A percentile compares a stretch with the other conserved stretches of the same genome.
Evolutionary conservation across 2,329 filamentous ascomycete genomes (phyloP).

Genomic region (Penicillium sp.): DNA sequence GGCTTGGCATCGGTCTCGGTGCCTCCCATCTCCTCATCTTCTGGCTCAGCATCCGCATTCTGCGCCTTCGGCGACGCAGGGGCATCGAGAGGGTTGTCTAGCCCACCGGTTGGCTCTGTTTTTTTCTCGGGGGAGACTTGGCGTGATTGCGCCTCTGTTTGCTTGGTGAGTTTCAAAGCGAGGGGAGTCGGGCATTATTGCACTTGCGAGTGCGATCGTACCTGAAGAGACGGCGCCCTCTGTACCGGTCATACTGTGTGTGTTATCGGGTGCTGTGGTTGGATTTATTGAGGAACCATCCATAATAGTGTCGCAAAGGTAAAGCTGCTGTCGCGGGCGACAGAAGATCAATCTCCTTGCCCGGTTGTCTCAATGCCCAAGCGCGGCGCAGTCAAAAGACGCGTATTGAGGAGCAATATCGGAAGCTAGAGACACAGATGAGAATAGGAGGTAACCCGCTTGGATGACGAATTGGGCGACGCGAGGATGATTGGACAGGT

Average conservation of each 20-base stretch:
- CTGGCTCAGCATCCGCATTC: conserved; percentile 51
- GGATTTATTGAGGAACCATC: conserved; percentile 30
- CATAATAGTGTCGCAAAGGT: conserved; percentile 29
- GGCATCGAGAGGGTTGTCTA: conserved; percentile 64
- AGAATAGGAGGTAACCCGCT: conserved; percentile 4
- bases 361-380: conserved; percentile 14
- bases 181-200: conserved; percentile 8
- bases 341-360: conserved; percentile 27
- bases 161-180: conserved; percentile 17
- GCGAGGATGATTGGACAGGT: conserved; percentile 20
- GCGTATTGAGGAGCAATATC: conserved; percentile 1
- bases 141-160: conserved; percentile 29
- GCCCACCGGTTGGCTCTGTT: conserved; percentile 29
- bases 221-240: conserved; percentile 31
- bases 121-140: conserved; percentile 28
- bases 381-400: conserved; percentile 11
- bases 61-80: conserved; percentile 59
- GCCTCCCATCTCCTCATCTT: conserved; percentile 78
- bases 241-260: conserved; percentile 18
- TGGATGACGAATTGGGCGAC: conserved; percentile 11
- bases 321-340: conserved; percentile 26
- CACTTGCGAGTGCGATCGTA: conserved; percentile 16
- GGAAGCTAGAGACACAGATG: conserved; percentile 8
- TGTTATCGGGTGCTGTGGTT: conserved; percentile 25
- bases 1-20: conserved; percentile 43